These are phyloP conservation scores for Erythrobasidium hasegawianum DNA, from an alignment of 1,284 basidiomycete species.

Conservation along the genomic window DNA sequence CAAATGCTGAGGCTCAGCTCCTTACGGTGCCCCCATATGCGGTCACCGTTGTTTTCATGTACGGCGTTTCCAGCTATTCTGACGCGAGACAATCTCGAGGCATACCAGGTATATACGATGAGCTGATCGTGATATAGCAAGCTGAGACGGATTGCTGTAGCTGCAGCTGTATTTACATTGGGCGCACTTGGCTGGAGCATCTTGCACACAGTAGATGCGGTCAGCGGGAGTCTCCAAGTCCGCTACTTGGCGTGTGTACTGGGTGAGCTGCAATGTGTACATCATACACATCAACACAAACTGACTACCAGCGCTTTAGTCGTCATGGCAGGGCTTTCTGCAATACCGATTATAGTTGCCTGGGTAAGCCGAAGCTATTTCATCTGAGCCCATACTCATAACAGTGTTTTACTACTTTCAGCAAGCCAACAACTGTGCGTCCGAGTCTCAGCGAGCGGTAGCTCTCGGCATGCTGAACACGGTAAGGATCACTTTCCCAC, in stretches of 20 bases:
- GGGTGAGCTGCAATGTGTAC: slow-evolving; percentile 33
- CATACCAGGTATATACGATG: not conserved
- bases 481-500: slow-evolving; percentile 40
- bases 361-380: too few species aligned
- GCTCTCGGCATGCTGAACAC: slow-evolving; percentile 53
- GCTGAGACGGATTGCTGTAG: not conserved
- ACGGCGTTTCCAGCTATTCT: not conserved
- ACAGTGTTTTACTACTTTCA: too few species aligned
- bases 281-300: too few species aligned
- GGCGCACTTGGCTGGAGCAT: slow-evolving; percentile 52
- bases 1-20: slow-evolving; percentile 56
- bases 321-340: too few species aligned
- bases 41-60: slow-evolving; percentile 23
- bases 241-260: slow-evolving; percentile 52
- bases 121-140: too few species aligned
- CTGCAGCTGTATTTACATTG: slow-evolving; percentile 48
- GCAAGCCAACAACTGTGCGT: slow-evolving; percentile 49
- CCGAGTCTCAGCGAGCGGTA: slow-evolving; percentile 50
- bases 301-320: too few species aligned
- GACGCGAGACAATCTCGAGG: not conserved
- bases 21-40: slow-evolving; percentile 51
- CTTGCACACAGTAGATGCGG: slow-evolving; percentile 47
- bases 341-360: slow-evolving; percentile 37
- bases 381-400: too few species aligned
- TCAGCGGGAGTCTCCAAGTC: slow-evolving; percentile 42